phyloP scores from a whole-genome alignment of 2,329 filamentous ascomycete species.

The Fusarium buxicola region DNA sequence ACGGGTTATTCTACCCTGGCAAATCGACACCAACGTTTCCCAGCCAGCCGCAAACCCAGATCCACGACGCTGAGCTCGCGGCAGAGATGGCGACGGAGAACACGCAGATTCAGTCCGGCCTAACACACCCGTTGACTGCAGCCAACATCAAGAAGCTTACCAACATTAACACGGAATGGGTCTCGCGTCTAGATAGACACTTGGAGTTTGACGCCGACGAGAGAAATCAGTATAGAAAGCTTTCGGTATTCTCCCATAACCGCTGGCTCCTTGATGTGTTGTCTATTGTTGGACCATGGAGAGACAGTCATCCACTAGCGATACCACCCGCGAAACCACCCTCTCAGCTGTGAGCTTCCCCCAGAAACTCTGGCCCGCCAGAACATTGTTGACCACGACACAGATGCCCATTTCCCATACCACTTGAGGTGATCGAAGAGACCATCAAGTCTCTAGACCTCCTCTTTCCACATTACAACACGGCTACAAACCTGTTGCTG shows the following conservation, averaged over 20 bases:
- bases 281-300: neutral
- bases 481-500: neutral
- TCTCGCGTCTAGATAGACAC: neutral
- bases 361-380: too few species aligned
- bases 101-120: neutral
- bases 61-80: neutral
- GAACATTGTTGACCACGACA: too few species aligned
- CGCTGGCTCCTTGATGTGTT: neutral
- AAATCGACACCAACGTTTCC: neutral
- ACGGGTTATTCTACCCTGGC: neutral
- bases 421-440: neutral
- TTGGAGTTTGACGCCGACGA: neutral
- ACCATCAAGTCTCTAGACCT: neutral
- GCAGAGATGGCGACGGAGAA: neutral
- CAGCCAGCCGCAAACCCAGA: neutral
- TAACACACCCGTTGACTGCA: neutral
- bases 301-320: neutral
- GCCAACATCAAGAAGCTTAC: neutral
- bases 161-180: neutral
- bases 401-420: slow-evolving; percentile 1
- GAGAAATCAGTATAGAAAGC: neutral
- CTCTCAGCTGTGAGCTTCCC: too few species aligned
- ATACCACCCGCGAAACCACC: neutral
- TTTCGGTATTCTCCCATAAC: neutral
- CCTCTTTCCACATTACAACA: neutral